Evolutionary conservation across 352 stramenopile genomes (phyloP).

Genomic region (Globisporangium splendens): DNA sequence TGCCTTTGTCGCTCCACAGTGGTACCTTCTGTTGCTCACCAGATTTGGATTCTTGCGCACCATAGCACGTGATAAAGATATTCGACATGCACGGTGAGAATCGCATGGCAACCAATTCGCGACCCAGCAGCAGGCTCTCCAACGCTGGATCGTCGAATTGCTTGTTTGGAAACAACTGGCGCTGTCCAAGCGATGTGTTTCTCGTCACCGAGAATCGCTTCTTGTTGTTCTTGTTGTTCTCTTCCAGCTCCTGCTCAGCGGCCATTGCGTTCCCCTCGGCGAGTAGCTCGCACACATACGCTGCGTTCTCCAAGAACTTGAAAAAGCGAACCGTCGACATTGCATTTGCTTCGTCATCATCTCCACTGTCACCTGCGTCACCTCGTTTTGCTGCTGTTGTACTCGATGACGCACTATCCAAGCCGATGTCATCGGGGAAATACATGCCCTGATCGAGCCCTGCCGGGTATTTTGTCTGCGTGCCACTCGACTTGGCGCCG

Average conservation of each 20-base stretch:
- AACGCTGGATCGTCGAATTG: slow-evolving; percentile 32
- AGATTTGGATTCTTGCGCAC: slow-evolving; percentile 2
- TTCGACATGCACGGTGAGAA: slow-evolving; percentile 56
- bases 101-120: slow-evolving; percentile 30
- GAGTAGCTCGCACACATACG: slow-evolving; percentile 55
- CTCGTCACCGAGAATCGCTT: slow-evolving; percentile 3
- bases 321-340: slow-evolving; percentile 52
- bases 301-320: slow-evolving; percentile 54
- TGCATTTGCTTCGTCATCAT: slow-evolving; percentile 10
- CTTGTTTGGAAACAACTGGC: slow-evolving; percentile 31
- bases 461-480: slow-evolving; percentile 49
- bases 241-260: slow-evolving; percentile 9
- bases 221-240: slow-evolving; percentile 5
- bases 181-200: slow-evolving; percentile 14
- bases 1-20: slow-evolving; percentile 34
- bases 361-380: slow-evolving; percentile 12
- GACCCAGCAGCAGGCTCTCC: slow-evolving; percentile 24
- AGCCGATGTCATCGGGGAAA: slow-evolving; percentile 70
- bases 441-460: slow-evolving; percentile 53
- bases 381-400: slow-evolving; percentile 3
- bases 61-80: slow-evolving; percentile 42
- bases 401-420: slow-evolving; percentile 30
- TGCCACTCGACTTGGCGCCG: slow-evolving; percentile 37
- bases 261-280: slow-evolving; percentile 48
- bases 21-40: neutral